These are phyloP conservation scores for Debaryomyces nepalensis DNA, from an alignment of 1,139 yeast genomes.

Conservation along the genomic window DNA sequence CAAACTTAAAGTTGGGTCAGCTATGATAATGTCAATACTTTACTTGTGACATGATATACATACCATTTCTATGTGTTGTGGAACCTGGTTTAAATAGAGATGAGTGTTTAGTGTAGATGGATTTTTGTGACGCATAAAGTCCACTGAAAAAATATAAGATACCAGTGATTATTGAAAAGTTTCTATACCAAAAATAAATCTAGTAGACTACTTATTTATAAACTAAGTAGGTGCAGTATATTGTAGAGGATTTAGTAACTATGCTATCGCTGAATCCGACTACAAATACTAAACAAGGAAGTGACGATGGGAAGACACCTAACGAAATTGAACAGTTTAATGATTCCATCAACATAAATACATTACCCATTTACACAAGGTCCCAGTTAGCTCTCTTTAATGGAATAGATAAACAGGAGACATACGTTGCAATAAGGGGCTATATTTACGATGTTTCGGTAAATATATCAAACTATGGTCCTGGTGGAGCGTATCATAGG, in stretches of 20 bases:
- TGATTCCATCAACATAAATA: slow-evolving; percentile 25
- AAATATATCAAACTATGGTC: slow-evolving; percentile 71
- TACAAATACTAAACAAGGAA: not conserved
- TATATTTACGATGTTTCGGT: slow-evolving; percentile 74
- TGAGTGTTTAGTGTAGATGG: not conserved
- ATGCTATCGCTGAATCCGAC: slow-evolving; percentile 3
- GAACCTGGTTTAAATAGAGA: slow-evolving; percentile 3
- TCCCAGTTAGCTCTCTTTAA: slow-evolving; percentile 39
- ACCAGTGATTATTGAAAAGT: no score
- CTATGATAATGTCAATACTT: no score
- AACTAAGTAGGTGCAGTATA: not conserved
- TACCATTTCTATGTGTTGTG: slow-evolving; percentile 1
- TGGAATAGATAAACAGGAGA: slow-evolving; percentile 37
- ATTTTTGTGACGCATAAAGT: slow-evolving; percentile 8
- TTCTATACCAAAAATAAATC: no score
- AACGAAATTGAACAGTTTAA: slow-evolving; percentile 30
- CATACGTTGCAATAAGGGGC: slow-evolving; percentile 78
- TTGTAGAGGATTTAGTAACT: not conserved
- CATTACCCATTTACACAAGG: slow-evolving; percentile 41
- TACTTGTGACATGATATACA: no score
- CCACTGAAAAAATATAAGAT: no score
- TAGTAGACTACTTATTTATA: not conserved
- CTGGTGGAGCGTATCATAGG: slow-evolving; percentile 72
- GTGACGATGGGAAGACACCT: slow-evolving; percentile 14
- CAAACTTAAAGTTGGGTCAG: no score